Evolutionary conservation across 768 basidiomycete species (phyloP), one percentile per base, ranked within the genome.

Genomic region (Obba rivulosa): DNA sequence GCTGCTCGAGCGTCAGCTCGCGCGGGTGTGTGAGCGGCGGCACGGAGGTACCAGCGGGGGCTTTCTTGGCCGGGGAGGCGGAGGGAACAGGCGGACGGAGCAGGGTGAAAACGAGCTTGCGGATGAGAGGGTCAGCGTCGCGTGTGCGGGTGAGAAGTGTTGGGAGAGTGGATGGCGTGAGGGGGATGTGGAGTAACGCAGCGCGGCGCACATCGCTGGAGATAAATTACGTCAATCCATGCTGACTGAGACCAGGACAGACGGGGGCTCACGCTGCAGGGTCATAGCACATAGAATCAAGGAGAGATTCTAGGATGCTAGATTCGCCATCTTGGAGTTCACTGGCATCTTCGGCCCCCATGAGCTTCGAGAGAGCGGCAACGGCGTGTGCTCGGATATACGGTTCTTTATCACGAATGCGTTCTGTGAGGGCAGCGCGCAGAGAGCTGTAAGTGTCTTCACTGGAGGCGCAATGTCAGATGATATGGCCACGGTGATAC

Each of bases 121-220:
- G 67, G 11, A 76, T 65, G 39, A 64, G 62, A 0, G 70, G 63
- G 51, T 78, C 77, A 48, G 70, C 54, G 57, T 79, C 77, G 16
- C 73, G 66, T 8, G 72, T 71, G 20, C 77, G 66, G 5, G 70
- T 65, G 3, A 79, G 62, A 42, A 78, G 67, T 24, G 62, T 55
- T 0, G 72, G 67, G 1, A 79, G 59, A 0, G 71, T 73, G 0
- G 50, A 41, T 1, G 69, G 67, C 1, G 67, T 63, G 16, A 66
- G 57, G 3, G 73, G 66, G 0, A 73, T 62, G 44, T 74, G 70
- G 51, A 74, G 69, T 3, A 79, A 64, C 2, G 72, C 76, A 17
- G 71, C 72, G 41, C 76, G 68, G 3, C 77, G 75, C n/a, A 77
- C 77, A 46, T 78, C 77, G 14, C 73, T 76, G 55, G 31, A 17